phyloP scores from a whole-genome alignment of 2,329 filamentous ascomycete genomes.

The Alternaria angustiovoidea region DNA sequence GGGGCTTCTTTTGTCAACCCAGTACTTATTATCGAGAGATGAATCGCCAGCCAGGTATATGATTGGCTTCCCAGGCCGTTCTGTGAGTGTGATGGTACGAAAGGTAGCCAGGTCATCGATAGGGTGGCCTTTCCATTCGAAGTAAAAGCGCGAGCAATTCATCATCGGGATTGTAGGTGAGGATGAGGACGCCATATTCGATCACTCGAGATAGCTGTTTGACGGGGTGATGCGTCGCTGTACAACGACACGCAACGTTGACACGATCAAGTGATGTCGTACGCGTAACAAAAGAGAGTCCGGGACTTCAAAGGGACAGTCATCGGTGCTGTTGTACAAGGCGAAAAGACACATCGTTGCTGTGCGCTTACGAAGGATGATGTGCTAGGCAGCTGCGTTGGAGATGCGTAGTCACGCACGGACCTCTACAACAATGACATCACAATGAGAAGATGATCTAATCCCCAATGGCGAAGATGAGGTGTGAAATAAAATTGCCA shows the following conservation, averaged over 20 bases:
- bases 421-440: conserved; percentile 9
- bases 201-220: not conserved
- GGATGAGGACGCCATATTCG: not conserved
- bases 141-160: conserved; percentile 40
- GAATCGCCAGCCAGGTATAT: conserved; percentile 51
- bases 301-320: not conserved
- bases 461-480: not conserved
- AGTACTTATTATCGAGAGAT: conserved; percentile 51
- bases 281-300: not conserved
- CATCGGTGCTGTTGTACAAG: not conserved
- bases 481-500: not conserved
- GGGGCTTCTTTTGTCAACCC: conserved; percentile 32
- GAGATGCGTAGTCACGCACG: not conserved
- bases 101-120: conserved; percentile 41
- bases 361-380: not conserved
- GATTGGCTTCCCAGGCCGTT: conserved; percentile 41
- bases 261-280: not conserved
- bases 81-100: conserved; percentile 26
- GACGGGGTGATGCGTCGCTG: not conserved
- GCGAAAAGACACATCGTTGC: not conserved
- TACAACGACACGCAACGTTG: not conserved
- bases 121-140: conserved; percentile 48
- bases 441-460: not conserved
- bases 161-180: conserved; percentile 16
- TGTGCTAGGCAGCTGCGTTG: not conserved